phyloP scores from a whole-genome alignment of 1,139 yeast species.

The Diutina ranongensis region DNA sequence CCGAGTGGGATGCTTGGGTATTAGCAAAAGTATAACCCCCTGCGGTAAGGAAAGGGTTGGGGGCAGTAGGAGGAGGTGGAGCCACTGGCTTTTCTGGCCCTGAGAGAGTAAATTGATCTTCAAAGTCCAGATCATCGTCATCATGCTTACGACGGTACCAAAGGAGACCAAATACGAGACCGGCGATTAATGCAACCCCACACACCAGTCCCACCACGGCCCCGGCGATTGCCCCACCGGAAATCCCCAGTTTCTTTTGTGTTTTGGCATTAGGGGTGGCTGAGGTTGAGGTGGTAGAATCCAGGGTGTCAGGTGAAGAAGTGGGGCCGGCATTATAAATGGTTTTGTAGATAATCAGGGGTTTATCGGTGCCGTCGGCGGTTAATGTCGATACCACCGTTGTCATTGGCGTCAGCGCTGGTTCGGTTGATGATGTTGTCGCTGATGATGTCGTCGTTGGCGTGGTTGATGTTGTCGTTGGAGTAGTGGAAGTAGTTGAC shows the following conservation, averaged over 20 bases:
- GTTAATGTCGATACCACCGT: slow-evolving; percentile 4
- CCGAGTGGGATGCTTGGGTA: background rate
- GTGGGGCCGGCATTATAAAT: background rate
- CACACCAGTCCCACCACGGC: slow-evolving; percentile 52
- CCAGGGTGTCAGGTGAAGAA: background rate
- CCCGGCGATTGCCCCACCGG: slow-evolving; percentile 67
- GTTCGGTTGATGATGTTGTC: background rate
- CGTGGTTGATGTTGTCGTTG: too few relatives aligned
- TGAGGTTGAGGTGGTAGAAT: background rate
- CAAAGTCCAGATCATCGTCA: slow-evolving; percentile 19
- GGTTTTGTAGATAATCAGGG: background rate
- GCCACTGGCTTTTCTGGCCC: slow-evolving; percentile 9
- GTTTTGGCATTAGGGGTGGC: background rate
- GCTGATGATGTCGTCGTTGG: too few relatives aligned
- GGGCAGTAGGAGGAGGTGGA: slow-evolving; percentile 9
- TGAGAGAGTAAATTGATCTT: slow-evolving; percentile 11
- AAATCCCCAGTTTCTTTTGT: slow-evolving; percentile 13
- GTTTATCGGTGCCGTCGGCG: slow-evolving; percentile 2
- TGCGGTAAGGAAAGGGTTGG: slow-evolving; percentile 17
- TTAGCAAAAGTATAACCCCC: slow-evolving; percentile 8
- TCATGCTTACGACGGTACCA: slow-evolving; percentile 23
- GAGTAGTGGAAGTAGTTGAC: slow-evolving; percentile 7
- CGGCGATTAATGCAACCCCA: slow-evolving; percentile 25
- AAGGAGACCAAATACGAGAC: slow-evolving; percentile 31
- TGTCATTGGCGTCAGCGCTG: background rate